phyloP scores from a whole-genome alignment of 208 protist species.

The Trypanosoma vivax region DNA sequence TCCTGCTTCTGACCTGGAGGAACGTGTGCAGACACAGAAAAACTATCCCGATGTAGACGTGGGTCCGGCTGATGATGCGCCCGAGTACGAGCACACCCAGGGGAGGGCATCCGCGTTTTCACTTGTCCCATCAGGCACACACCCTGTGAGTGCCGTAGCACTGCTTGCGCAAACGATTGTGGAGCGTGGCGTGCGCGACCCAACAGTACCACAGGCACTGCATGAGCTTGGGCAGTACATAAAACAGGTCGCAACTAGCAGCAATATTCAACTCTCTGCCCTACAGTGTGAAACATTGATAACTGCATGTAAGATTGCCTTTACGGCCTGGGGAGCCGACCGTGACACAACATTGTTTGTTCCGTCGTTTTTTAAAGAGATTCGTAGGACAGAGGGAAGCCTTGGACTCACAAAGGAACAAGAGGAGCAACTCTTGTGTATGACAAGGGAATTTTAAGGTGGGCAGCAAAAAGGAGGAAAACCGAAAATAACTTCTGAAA shows the following conservation, averaged over 20 bases:
- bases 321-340: constrained; percentile 74
- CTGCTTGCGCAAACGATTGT: constrained; percentile 68
- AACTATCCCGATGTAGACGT: constrained; percentile 80
- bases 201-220: constrained; percentile 42
- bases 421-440: constrained; percentile 51
- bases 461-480: too few relatives aligned
- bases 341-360: constrained; percentile 45
- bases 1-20: constrained; percentile 50
- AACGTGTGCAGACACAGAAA: constrained; percentile 49
- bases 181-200: constrained; percentile 76
- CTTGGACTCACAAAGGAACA: constrained; percentile 49
- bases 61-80: constrained; percentile 29
- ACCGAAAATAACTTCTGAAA: too few relatives aligned
- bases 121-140: constrained; percentile 40
- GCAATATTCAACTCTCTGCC: constrained; percentile 26
- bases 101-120: constrained; percentile 46
- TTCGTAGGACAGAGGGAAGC: constrained; percentile 42
- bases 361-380: constrained; percentile 52
- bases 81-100: constrained; percentile 2
- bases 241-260: constrained; percentile 26
- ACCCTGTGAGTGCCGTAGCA: constrained; percentile 44
- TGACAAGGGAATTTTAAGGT: constrained; percentile 58
- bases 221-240: constrained; percentile 49
- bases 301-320: constrained; percentile 68
- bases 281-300: constrained; percentile 60